A percentile compares a stretch with the other conserved stretches of the same genome.
These are phyloP conservation scores for Blastobotrys elegans DNA, from an alignment of 1,139 yeast species.

Conservation along the genomic window DNA sequence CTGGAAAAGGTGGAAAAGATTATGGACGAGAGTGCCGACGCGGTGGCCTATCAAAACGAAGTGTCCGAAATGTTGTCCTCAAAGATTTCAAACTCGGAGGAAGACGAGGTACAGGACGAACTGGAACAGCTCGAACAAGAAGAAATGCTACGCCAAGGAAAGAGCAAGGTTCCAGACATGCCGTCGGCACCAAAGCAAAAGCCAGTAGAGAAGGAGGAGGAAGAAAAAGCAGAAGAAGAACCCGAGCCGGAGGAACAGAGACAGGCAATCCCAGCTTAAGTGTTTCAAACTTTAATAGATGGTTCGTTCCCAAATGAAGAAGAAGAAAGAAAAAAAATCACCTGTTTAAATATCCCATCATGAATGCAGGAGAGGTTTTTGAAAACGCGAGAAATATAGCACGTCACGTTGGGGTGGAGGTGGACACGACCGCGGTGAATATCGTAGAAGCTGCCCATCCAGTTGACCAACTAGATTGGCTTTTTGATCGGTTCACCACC, in stretches of 20 bases:
- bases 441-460: too few relatives aligned
- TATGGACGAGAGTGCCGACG: constrained; percentile 82
- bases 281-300: not conserved
- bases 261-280: constrained; percentile 10
- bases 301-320: too few relatives aligned
- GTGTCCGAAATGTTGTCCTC: constrained; percentile 43
- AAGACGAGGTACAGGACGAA: constrained; percentile 63
- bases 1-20: constrained; percentile 74
- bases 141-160: constrained; percentile 26
- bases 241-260: constrained; percentile 17
- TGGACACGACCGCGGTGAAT: too few relatives aligned
- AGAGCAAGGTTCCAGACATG: constrained; percentile 20
- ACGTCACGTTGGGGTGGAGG: too few relatives aligned
- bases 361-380: not conserved
- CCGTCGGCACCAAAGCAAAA: constrained; percentile 24
- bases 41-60: constrained; percentile 63
- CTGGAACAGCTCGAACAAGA: constrained; percentile 48
- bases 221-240: constrained; percentile 21
- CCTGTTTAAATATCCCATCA: not conserved
- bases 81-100: constrained; percentile 50
- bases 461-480: not conserved
- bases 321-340: not conserved
- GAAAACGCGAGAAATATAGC: too few relatives aligned
- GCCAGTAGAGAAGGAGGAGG: constrained; percentile 27
- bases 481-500: not conserved